Percentiles rank a stretch among this genome's conserved stretches.
Evolutionary conservation across 768 basidiomycete genomes (phyloP).

Genomic region (Erythrobasidium yunnanense): DNA sequence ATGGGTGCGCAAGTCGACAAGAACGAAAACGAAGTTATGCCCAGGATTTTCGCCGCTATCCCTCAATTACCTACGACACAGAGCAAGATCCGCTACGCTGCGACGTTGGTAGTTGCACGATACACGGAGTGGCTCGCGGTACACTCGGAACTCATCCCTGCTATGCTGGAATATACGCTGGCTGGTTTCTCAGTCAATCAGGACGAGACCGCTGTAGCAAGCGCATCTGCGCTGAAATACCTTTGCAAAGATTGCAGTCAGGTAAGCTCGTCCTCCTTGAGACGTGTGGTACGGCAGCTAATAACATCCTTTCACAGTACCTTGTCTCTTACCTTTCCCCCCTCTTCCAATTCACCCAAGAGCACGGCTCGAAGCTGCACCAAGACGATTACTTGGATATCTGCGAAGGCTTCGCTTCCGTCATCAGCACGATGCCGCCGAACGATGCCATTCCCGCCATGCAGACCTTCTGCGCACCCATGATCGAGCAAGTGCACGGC

Average conservation of each 20-base stretch:
- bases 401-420: conserved; percentile 88
- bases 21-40: conserved; percentile 70
- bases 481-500: conserved; percentile 64
- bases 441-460: conserved; percentile 74
- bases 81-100: conserved; percentile 86
- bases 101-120: conserved; percentile 82
- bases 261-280: conserved; percentile 45
- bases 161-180: conserved; percentile 81
- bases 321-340: conserved; percentile 83
- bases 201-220: conserved; percentile 65
- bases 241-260: conserved; percentile 91
- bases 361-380: conserved; percentile 62
- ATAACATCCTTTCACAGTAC: conserved; percentile 49
- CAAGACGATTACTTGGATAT: conserved; percentile 85
- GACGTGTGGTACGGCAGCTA: background rate
- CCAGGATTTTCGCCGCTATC: conserved; percentile 89
- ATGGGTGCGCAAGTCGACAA: conserved; percentile 92
- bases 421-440: conserved; percentile 89
- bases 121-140: conserved; percentile 93
- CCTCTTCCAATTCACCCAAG: conserved; percentile 73
- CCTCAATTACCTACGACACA: conserved; percentile 70
- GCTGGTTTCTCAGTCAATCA: conserved; percentile 68
- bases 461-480: conserved; percentile 72
- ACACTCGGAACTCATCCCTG: conserved; percentile 74
- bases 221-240: conserved; percentile 90